Conservation (phyloP, 176 grass and related monocot species). For the Poa annua region DNA sequence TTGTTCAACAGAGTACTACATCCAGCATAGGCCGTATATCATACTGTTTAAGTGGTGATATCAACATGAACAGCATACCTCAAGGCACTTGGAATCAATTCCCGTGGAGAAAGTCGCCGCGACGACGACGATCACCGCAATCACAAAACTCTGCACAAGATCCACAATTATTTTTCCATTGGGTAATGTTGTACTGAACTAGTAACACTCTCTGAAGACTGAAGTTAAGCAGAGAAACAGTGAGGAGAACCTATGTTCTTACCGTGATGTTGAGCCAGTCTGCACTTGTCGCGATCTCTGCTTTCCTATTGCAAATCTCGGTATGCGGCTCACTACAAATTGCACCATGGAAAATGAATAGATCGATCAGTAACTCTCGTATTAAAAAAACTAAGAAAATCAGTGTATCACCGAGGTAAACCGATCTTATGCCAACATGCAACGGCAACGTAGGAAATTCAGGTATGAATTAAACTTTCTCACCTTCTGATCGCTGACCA, state of each 20-base stretch:
- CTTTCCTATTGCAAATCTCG: slow-evolving; percentile 84
- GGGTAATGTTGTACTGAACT: background rate
- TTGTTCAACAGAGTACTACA: background rate
- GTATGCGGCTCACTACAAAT: slow-evolving; percentile 75
- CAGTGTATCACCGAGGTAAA: no score
- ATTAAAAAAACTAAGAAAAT: no score
- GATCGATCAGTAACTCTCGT: background rate
- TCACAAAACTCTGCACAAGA: slow-evolving; percentile 48
- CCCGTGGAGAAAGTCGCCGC: slow-evolving; percentile 92
- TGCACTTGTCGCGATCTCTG: slow-evolving; percentile 58
- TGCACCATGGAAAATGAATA: background rate
- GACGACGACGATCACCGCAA: slow-evolving; percentile 78
- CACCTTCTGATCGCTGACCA: slow-evolving; percentile 93
- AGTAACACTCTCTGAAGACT: background rate
- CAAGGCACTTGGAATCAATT: slow-evolving; percentile 87
- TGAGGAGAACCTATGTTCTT: slow-evolving; percentile 25
- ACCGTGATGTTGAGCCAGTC: slow-evolving; percentile 94
- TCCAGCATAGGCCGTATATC: background rate
- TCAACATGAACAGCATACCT: slow-evolving; percentile 47
- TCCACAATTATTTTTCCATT: no score
- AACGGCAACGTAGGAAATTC: background rate
- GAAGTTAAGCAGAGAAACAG: background rate
- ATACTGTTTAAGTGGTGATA: background rate
- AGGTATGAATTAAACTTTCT: background rate
- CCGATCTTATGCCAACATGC: no score